Base-by-base conservation (phyloP, 495 filamentous ascomycete species). In the Penicillium soppii region DNA sequence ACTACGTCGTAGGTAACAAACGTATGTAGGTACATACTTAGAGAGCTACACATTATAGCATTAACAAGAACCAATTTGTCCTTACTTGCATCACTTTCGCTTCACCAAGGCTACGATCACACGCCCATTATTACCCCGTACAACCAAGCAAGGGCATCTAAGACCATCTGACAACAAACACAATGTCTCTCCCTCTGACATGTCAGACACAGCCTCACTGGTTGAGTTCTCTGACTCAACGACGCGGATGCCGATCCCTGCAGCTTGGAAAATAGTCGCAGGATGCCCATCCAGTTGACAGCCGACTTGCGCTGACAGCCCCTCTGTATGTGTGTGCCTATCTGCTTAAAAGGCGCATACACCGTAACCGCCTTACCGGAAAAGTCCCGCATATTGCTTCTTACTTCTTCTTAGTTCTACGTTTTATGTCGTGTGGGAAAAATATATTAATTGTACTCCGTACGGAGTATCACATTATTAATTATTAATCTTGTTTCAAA, bases 71-170 rank as follows among this genome's bases (percentile, higher is more conserved):
- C 22, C 26, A 16, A 27, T 43, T 4, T 2, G 12, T 20, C 30
- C 43, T 46, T 37, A 37, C 44, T 17, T 32, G n/a, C n/a, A n/a
- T 12, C 5, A 32, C 30, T 20, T 15, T 30, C 9, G 41, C 38
- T 13, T 30, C 33, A n/a, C n/a, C 40, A 21, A 30, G 9, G 16
- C 27, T 45, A 7, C 16, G 12, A 53, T 55, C 53, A 50, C 47
- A 52, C 37, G n/a, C 47, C 17, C n/a, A n/a, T n/a, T 29, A 62
- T 65, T 59, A 58, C 55, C 54, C 62, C 53, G 62, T 63, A 58
- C 62, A 47, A 63, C 62, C 54, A 61, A 49, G 62, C 51, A 65
- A 60, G 59, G 62, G 48, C 52, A 46, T 19, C 20, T 4, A 38
- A 47, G 23, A 32, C 51, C 53, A 39, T 40, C 32, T 54, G 48